Conservation (phyloP, 306 rosid species). For the Vigna radiata region DNA sequence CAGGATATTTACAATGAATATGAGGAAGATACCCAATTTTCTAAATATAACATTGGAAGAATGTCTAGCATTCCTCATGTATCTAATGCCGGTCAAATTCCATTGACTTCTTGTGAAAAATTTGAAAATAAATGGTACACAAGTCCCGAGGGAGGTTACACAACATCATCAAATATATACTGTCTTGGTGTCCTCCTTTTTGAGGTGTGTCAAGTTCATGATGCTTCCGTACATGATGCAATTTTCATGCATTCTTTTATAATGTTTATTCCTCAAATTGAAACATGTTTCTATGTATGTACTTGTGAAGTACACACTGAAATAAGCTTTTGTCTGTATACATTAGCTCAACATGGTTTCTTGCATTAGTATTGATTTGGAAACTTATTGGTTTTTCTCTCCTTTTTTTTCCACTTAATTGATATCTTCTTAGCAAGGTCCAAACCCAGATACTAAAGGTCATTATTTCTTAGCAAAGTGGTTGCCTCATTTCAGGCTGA, state of each 20-base stretch:
- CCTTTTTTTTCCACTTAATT: neutral
- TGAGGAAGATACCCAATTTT: slow-evolving; percentile 46
- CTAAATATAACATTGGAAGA: slow-evolving; percentile 51
- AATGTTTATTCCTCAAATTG: slow-evolving; percentile 30
- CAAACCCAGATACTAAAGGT: slow-evolving; percentile 11
- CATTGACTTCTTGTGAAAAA: slow-evolving; percentile 49
- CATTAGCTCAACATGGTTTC: slow-evolving; percentile 28
- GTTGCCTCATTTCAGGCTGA: slow-evolving; percentile 24
- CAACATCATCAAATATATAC: slow-evolving; percentile 78
- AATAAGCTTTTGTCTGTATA: slow-evolving; percentile 6
- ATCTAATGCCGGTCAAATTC: slow-evolving; percentile 53
- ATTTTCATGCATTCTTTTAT: slow-evolving; percentile 25
- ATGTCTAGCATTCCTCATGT: slow-evolving; percentile 56
- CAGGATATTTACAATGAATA: slow-evolving; percentile 50
- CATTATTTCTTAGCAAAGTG: slow-evolving; percentile 10
- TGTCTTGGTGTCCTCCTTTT: slow-evolving; percentile 88
- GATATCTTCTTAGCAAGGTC: slow-evolving; percentile 19
- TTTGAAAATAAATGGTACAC: slow-evolving; percentile 82
- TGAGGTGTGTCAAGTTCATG: slow-evolving; percentile 69
- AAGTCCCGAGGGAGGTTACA: slow-evolving; percentile 87
- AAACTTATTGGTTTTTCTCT: neutral
- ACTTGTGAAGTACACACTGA: neutral
- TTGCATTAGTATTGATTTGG: slow-evolving; percentile 15
- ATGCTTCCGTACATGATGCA: slow-evolving; percentile 35
- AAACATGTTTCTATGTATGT: slow-evolving; percentile 31